These are phyloP conservation scores for Penicillium sp. DNA, from an alignment of 2,329 filamentous ascomycete species.

Conservation along the genomic window DNA sequence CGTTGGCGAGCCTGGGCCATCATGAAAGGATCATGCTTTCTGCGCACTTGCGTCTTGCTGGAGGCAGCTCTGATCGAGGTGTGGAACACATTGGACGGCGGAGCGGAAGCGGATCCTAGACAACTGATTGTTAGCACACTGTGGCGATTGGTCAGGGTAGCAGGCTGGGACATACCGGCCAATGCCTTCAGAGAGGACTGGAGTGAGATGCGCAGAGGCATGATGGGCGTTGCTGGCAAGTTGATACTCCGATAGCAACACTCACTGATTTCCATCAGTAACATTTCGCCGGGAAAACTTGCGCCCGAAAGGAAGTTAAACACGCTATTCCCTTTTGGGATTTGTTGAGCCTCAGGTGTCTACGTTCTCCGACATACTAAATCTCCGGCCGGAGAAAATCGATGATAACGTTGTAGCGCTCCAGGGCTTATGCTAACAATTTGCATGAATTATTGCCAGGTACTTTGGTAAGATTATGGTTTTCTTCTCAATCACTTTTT, in stretches of 20 bases:
- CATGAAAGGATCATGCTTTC: constrained; percentile 77
- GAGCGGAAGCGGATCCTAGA: constrained; percentile 34
- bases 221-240: constrained; percentile 40
- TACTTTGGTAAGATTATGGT: too few relatives aligned
- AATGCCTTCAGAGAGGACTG: constrained; percentile 62
- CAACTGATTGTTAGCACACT: constrained; percentile 10
- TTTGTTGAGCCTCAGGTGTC: constrained; percentile 1
- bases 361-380: not conserved
- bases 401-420: too few relatives aligned
- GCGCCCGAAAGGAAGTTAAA: constrained; percentile 16
- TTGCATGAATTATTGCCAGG: too few relatives aligned
- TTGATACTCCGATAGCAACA: constrained; percentile 9
- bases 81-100: constrained; percentile 54
- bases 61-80: constrained; percentile 65
- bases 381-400: too few relatives aligned
- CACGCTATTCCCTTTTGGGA: constrained; percentile 28
- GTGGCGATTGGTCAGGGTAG: not conserved
- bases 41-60: constrained; percentile 63
- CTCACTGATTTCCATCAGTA: constrained; percentile 19
- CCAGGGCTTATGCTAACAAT: too few relatives aligned
- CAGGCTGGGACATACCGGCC: constrained; percentile 54
- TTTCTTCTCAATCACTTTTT: too few relatives aligned
- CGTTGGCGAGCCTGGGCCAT: constrained; percentile 79
- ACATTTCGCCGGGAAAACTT: constrained; percentile 35
- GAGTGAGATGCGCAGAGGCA: constrained; percentile 68